Evolutionary conservation across 208 protist species (phyloP).

Genomic region (Trypanosoma cruzi): DNA sequence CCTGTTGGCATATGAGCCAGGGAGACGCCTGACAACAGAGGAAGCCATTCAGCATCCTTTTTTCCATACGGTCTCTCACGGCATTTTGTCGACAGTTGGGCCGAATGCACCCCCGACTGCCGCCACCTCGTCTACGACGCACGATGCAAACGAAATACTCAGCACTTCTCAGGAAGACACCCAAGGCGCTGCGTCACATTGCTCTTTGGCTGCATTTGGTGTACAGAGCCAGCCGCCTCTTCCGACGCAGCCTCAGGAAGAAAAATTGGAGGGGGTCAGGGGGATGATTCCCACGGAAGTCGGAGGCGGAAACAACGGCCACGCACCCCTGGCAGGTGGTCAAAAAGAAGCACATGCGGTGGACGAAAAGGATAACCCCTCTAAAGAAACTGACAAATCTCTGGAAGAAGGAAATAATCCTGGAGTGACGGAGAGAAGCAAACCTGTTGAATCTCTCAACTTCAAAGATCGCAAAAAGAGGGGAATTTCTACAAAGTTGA

Average conservation of each 20-base stretch:
- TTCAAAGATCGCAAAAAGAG: background rate
- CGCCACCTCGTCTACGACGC: background rate
- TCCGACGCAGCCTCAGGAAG: background rate
- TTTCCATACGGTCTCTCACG: slow-evolving; percentile 28
- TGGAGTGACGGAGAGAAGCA: background rate
- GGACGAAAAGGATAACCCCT: background rate
- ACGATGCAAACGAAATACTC: background rate
- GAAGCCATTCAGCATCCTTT: slow-evolving; percentile 76
- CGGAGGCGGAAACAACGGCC: background rate
- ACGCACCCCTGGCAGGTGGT: background rate
- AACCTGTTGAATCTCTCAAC: background rate
- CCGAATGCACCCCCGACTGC: background rate
- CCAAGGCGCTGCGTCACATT: background rate
- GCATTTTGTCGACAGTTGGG: background rate
- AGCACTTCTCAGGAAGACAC: background rate
- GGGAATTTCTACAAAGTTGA: background rate
- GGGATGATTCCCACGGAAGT: background rate
- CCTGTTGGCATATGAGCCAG: slow-evolving; percentile 64
- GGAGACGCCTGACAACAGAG: slow-evolving; percentile 48
- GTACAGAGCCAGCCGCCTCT: background rate
- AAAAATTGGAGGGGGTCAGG: background rate
- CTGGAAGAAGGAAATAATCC: background rate
- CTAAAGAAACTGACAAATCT: background rate
- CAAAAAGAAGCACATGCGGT: background rate
- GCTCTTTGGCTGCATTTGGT: background rate